Conservation (phyloP, 768 basidiomycete species). For the Trametes villosa region DNA sequence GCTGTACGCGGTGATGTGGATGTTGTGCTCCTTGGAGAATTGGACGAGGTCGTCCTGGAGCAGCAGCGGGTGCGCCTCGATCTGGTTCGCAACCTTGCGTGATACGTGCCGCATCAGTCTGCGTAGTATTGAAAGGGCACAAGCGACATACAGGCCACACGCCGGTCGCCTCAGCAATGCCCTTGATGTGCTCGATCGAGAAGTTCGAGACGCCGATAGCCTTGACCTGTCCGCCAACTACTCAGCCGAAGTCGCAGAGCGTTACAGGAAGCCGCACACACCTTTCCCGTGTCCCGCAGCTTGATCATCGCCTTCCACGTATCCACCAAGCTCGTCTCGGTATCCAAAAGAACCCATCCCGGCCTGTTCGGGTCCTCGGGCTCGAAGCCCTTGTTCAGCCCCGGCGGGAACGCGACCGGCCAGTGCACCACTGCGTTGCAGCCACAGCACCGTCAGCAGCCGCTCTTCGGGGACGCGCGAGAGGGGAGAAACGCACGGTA, state of each 20-base stretch:
- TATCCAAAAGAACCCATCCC: conserved; percentile 59
- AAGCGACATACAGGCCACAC: conserved; percentile 62
- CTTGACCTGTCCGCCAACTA: conserved; percentile 59
- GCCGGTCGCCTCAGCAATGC: conserved; percentile 68
- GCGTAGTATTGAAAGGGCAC: background rate
- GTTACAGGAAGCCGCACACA: conserved; percentile 26
- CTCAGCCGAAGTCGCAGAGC: background rate
- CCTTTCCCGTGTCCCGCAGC: conserved; percentile 71
- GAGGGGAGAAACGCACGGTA: conserved; percentile 56
- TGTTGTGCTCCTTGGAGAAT: conserved; percentile 70
- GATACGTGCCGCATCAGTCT: background rate
- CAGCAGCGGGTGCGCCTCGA: conserved; percentile 82
- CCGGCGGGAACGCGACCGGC: conserved; percentile 72
- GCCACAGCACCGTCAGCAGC: background rate
- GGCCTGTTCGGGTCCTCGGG: conserved; percentile 53
- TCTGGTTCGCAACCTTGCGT: conserved; percentile 69
- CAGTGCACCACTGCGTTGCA: conserved; percentile 68
- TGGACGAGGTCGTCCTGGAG: conserved; percentile 74
- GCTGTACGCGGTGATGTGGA: conserved; percentile 70
- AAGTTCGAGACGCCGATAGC: conserved; percentile 87
- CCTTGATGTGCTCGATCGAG: conserved; percentile 64
- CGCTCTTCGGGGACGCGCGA: no score
- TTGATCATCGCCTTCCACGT: conserved; percentile 84
- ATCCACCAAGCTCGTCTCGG: conserved; percentile 63
- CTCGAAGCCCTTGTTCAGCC: conserved; percentile 47